Conservation (phyloP, 345 rosid species). For the Turritis glabra region DNA sequence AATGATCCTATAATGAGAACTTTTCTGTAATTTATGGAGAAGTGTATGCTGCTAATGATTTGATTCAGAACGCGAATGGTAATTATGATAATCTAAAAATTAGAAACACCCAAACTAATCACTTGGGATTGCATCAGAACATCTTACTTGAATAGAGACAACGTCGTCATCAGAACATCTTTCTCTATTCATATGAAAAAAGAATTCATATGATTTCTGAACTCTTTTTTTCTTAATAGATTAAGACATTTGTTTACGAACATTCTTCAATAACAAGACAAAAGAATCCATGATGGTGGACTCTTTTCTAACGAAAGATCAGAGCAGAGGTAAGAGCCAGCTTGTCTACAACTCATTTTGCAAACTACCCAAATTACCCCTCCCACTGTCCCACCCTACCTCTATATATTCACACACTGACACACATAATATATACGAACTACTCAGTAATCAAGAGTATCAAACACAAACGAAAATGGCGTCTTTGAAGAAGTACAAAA, state of each 20-base stretch:
- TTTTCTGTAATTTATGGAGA: background rate
- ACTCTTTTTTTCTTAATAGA: background rate
- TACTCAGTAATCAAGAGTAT: background rate
- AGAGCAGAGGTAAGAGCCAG: constrained; percentile 29
- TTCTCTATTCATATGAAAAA: no score
- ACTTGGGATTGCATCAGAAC: background rate
- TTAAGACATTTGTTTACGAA: constrained; percentile 21
- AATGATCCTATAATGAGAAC: background rate
- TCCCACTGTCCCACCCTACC: background rate
- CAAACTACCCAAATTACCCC: constrained; percentile 10
- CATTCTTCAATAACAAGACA: constrained; percentile 33
- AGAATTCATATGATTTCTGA: background rate
- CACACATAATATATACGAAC: constrained; percentile 12
- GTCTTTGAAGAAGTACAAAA: constrained; percentile 24
- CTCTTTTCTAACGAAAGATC: constrained; percentile 4
- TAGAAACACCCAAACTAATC: background rate
- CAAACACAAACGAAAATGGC: constrained; percentile 40
- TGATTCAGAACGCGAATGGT: background rate
- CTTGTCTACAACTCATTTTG: constrained; percentile 30
- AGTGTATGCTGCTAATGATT: background rate
- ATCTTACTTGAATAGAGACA: background rate
- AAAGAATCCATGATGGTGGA: constrained; percentile 13
- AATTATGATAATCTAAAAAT: background rate
- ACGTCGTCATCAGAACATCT: no score
- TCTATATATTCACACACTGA: constrained; percentile 14